Conservation (phyloP, 2,329 filamentous ascomycete species). For the Pseudogymnoascus sp. region DNA sequence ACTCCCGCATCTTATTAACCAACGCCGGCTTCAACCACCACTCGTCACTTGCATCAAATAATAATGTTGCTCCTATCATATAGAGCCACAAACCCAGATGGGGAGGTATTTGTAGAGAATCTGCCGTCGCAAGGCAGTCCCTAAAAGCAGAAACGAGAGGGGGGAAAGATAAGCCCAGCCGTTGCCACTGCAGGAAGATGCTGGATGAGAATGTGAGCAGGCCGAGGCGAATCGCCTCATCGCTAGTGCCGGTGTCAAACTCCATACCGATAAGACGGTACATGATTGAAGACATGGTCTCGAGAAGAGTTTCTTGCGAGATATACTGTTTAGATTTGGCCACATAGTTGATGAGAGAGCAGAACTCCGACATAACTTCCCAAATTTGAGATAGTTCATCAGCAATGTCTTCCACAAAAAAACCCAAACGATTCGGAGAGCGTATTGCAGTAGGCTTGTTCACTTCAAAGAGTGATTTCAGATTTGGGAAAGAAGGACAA, state of each 20-base stretch:
- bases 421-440: neutral
- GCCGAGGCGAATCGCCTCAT: conserved; percentile 33
- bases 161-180: conserved; percentile 13
- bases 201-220: conserved; percentile 32
- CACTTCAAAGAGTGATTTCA: conserved; percentile 11
- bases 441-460: neutral
- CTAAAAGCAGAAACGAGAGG: conserved; percentile 16
- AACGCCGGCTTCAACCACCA: conserved; percentile 19
- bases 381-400: conserved; percentile 20
- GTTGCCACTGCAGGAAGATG: conserved; percentile 34
- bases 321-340: conserved; percentile 19
- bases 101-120: conserved; percentile 10
- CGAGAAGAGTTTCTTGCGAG: conserved; percentile 17
- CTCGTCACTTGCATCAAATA: conserved; percentile 17
- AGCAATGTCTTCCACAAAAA: conserved; percentile 17
- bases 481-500: conserved; percentile 21
- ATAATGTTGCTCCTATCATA: conserved; percentile 18
- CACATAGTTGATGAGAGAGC: conserved; percentile 24
- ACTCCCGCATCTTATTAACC: conserved; percentile 13
- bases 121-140: conserved; percentile 13
- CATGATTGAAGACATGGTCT: conserved; percentile 33
- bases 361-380: conserved; percentile 23
- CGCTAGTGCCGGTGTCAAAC: conserved; percentile 22
- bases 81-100: conserved; percentile 20
- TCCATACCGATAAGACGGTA: conserved; percentile 33